Evolutionary conservation across 2,329 filamentous ascomycete genomes (phyloP).

Genomic region (Colletotrichum viniferum): DNA sequence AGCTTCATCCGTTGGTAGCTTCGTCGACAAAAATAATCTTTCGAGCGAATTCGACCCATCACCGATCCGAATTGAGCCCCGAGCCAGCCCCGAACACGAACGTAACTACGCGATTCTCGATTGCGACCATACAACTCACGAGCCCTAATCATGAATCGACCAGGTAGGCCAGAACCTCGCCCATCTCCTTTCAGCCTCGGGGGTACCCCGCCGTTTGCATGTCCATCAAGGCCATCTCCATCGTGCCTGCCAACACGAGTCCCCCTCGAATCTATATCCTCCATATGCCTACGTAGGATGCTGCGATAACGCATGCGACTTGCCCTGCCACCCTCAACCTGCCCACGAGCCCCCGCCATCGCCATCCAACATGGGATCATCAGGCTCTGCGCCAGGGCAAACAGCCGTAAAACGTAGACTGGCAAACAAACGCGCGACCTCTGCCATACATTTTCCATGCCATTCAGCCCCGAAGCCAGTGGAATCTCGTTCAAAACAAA

Average conservation of each 20-base stretch:
- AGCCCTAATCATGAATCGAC: slow-evolving; percentile 59
- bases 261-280: background rate
- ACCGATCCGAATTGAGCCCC: slow-evolving; percentile 14
- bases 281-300: background rate
- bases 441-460: background rate
- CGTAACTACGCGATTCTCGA: slow-evolving; percentile 15
- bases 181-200: slow-evolving; percentile 21
- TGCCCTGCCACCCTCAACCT: background rate
- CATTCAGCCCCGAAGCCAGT: background rate
- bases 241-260: background rate
- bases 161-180: slow-evolving; percentile 51
- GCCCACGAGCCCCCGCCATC: background rate
- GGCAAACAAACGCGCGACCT: background rate
- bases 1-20: slow-evolving; percentile 17
- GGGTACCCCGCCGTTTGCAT: slow-evolving; percentile 18
- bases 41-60: slow-evolving; percentile 18
- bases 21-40: slow-evolving; percentile 3
- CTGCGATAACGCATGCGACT: background rate
- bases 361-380: background rate
- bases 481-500: background rate
- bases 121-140: slow-evolving; percentile 1
- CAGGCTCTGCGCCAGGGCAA: background rate
- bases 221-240: slow-evolving; percentile 5
- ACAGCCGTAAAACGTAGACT: background rate
- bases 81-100: slow-evolving; percentile 13